phyloP scores from a whole-genome alignment of 148 eudicot species.

The Persicaria maculosa region DNA sequence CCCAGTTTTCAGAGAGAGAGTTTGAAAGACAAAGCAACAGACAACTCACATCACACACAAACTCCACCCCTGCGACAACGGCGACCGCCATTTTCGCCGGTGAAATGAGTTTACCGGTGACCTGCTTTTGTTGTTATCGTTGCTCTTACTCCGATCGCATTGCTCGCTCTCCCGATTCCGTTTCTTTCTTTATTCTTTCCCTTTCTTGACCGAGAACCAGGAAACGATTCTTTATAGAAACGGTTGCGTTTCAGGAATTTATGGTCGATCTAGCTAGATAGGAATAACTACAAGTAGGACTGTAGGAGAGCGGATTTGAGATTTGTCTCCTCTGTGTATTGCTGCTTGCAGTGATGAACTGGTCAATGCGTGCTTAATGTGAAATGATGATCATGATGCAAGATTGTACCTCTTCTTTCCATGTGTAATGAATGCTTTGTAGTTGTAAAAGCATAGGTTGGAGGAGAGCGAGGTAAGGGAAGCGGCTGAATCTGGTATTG shows the following conservation, averaged over 20 bases:
- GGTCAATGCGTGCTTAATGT: not conserved
- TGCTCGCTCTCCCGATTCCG: conserved; percentile 19
- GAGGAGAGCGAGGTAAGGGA: not conserved
- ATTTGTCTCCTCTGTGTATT: conserved; percentile 5
- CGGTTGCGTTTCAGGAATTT: conserved; percentile 12
- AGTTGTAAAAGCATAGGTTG: conserved; percentile 5
- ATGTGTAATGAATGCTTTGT: conserved; percentile 7
- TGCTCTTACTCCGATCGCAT: conserved; percentile 13
- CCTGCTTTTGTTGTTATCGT: not conserved
- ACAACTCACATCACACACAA: conserved; percentile 5
- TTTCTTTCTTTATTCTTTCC: conserved; percentile 2
- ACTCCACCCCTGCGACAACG: not conserved
- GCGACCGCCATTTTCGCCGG: conserved; percentile 20
- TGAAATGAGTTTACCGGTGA: conserved; percentile 40
- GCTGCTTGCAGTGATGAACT: not conserved
- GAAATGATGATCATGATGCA: conserved; percentile 12
- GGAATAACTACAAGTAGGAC: not conserved
- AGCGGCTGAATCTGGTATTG: conserved; percentile 12
- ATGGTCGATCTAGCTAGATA: not conserved
- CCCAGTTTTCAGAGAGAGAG: conserved; percentile 3
- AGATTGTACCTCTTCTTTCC: conserved; percentile 10
- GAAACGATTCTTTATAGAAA: conserved; percentile 2
- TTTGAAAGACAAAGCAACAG: not conserved
- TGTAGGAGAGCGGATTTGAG: not conserved
- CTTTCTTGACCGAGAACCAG: conserved; percentile 1